These are phyloP conservation scores for Dactylonectria estremocensis DNA, from an alignment of 2,329 filamentous ascomycete genomes.

Conservation along the genomic window DNA sequence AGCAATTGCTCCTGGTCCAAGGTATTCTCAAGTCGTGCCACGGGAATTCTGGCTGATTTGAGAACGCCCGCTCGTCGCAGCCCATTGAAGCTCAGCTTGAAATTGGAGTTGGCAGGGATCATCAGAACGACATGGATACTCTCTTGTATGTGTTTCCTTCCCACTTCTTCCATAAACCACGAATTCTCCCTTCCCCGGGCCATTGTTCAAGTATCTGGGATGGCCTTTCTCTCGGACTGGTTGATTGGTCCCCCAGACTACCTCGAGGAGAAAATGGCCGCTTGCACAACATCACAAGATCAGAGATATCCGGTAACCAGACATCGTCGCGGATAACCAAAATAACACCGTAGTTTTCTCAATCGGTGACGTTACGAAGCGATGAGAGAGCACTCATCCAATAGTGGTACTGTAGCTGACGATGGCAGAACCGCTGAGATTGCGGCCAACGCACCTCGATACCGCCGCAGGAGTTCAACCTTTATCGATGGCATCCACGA, in stretches of 20 bases:
- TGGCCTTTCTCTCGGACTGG: not conserved
- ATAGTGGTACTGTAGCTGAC: slow-evolving; percentile 35
- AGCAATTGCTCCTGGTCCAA: not conserved
- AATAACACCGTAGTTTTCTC: not conserved
- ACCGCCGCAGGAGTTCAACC: slow-evolving; percentile 93
- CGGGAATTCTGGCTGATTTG: slow-evolving; percentile 4
- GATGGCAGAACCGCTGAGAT: slow-evolving; percentile 85
- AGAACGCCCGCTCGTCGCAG: not conserved
- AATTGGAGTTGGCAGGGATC: slow-evolving; percentile 29
- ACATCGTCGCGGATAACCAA: not conserved
- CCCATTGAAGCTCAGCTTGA: slow-evolving; percentile 6
- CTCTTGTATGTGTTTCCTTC: slow-evolving; percentile 68
- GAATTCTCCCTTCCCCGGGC: not conserved
- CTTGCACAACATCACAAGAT: not conserved
- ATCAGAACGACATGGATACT: slow-evolving; percentile 67
- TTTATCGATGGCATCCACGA: slow-evolving; percentile 99
- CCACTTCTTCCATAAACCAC: slow-evolving; percentile 1
- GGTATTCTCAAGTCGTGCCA: not conserved
- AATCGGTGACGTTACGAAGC: not conserved
- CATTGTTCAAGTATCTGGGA: not conserved
- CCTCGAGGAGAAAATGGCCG: not conserved
- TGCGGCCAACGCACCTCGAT: slow-evolving; percentile 89
- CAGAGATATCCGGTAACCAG: not conserved
- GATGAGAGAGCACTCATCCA: not conserved
- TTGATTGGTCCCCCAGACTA: not conserved